Evolutionary conservation across 257 asterid species (phyloP).

Genomic region (Nicotiana noctiflora): DNA sequence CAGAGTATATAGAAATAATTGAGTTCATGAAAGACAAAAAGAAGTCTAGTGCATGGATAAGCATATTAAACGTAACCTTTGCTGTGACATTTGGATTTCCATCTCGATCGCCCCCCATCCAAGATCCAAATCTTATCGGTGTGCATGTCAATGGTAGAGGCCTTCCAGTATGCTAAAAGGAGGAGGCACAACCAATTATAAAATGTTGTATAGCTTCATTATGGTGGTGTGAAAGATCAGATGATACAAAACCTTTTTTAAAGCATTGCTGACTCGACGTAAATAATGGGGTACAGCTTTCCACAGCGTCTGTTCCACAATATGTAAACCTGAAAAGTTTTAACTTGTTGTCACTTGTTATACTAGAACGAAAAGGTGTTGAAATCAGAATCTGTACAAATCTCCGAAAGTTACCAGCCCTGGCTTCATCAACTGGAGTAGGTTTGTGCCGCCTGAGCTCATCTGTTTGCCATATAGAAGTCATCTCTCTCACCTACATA

Average conservation of each 20-base stretch:
- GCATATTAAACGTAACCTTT: constrained; percentile 46
- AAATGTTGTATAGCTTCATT: constrained; percentile 7
- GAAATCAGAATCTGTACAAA: constrained; percentile 2
- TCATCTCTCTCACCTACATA: constrained; percentile 78
- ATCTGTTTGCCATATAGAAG: constrained; percentile 97
- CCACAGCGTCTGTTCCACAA: constrained; percentile 98
- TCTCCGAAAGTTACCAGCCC: constrained; percentile 62
- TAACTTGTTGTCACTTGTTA: not conserved
- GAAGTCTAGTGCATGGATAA: not conserved
- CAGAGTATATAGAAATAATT: not conserved
- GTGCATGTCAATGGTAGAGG: constrained; percentile 94
- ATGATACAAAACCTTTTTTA: constrained; percentile 61
- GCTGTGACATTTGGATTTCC: constrained; percentile 98
- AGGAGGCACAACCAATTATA: constrained; percentile 17
- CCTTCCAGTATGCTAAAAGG: constrained; percentile 76
- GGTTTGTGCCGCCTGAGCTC: constrained; percentile 97
- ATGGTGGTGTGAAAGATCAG: constrained; percentile 11
- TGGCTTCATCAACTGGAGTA: constrained; percentile 98
- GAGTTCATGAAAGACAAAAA: not conserved
- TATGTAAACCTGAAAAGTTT: constrained; percentile 67
- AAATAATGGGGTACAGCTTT: constrained; percentile 92
- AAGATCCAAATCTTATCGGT: constrained; percentile 95
- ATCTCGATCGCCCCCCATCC: constrained; percentile 99
- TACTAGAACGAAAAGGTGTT: not conserved
- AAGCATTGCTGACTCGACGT: constrained; percentile 92